phyloP scores from a whole-genome alignment of 164 flowering plant species.

The Piper longum region DNA sequence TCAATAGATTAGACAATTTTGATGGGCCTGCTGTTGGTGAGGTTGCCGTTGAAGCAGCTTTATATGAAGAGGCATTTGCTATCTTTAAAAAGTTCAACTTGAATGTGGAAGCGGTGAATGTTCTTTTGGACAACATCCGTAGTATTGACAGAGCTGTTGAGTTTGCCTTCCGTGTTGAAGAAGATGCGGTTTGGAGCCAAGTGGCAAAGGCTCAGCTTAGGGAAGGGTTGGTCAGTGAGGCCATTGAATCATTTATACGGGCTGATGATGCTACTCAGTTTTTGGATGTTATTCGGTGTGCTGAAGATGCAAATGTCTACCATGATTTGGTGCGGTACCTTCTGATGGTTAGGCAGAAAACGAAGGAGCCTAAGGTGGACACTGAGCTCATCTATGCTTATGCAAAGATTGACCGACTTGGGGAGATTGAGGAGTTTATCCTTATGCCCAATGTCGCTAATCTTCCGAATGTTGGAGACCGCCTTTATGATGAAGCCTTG shows the following conservation, averaged over 20 bases:
- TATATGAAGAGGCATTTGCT: conserved; percentile 96
- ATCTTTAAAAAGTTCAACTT: conserved; percentile 97
- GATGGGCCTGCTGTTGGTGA: conserved; percentile 99
- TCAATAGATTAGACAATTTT: conserved; percentile 90
- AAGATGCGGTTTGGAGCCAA: conserved; percentile 99
- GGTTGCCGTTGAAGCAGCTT: conserved; percentile 93
- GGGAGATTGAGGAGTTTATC: conserved; percentile 96
- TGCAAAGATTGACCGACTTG: conserved; percentile 93
- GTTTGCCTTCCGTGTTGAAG: conserved; percentile 99
- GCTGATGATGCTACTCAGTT: conserved; percentile 96
- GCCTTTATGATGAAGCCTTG: conserved; percentile 76
- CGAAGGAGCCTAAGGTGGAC: conserved; percentile 95
- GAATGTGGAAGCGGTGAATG: conserved; percentile 97
- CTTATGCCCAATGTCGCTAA: conserved; percentile 99
- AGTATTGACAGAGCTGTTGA: conserved; percentile 94
- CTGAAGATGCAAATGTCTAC: conserved; percentile 80
- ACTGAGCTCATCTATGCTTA: conserved; percentile 98
- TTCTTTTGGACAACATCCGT: conserved; percentile 70
- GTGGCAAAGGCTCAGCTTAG: conserved; percentile 97
- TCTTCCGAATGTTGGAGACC: conserved; percentile 94
- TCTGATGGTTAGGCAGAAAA: conserved; percentile 91
- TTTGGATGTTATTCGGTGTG: conserved; percentile 79
- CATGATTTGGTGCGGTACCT: conserved; percentile 91
- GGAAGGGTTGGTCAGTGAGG: conserved; percentile 92
- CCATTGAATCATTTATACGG: conserved; percentile 96